Evolutionary conservation across 2,329 filamentous ascomycete species (phyloP).

Genomic region (Akanthomyces lecanii): DNA sequence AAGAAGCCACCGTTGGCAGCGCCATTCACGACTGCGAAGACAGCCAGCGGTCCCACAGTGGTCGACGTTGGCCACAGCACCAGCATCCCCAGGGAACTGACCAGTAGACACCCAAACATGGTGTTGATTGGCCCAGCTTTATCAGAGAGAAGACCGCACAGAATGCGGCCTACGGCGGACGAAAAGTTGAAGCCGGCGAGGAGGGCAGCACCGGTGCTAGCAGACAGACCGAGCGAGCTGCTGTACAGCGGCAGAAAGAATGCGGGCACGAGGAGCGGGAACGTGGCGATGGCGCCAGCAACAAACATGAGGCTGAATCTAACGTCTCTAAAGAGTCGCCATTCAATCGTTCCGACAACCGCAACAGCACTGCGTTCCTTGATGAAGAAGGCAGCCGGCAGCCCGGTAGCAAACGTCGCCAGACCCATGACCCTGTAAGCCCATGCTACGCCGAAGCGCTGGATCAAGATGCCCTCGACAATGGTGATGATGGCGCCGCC

Average conservation of each 20-base stretch:
- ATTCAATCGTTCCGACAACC: slow-evolving; percentile 40
- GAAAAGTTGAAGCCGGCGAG: slow-evolving; percentile 57
- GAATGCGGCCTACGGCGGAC: slow-evolving; percentile 51
- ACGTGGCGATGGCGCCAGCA: slow-evolving; percentile 49
- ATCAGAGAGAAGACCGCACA: slow-evolving; percentile 49
- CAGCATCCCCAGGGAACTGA: slow-evolving; percentile 53
- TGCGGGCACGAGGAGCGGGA: slow-evolving; percentile 54
- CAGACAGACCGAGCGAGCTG: slow-evolving; percentile 45
- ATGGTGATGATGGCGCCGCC: slow-evolving; percentile 20
- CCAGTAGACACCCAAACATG: slow-evolving; percentile 42
- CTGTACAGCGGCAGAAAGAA: slow-evolving; percentile 56
- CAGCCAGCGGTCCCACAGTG: slow-evolving; percentile 45
- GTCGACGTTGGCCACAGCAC: slow-evolving; percentile 54
- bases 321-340: slow-evolving; percentile 46
- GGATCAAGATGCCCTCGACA: slow-evolving; percentile 14
- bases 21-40: slow-evolving; percentile 56
- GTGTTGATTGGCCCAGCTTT: slow-evolving; percentile 49
- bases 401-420: slow-evolving; percentile 15
- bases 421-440: slow-evolving; percentile 18
- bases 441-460: slow-evolving; percentile 18
- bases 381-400: slow-evolving; percentile 16
- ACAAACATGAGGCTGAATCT: slow-evolving; percentile 49
- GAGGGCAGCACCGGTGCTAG: slow-evolving; percentile 48
- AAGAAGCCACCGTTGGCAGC: slow-evolving; percentile 58
- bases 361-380: slow-evolving; percentile 25